Evolutionary conservation across 2,329 filamentous ascomycete species (phyloP), one percentile per base, ranked within the genome.

Genomic region (Verticillium longisporum): DNA sequence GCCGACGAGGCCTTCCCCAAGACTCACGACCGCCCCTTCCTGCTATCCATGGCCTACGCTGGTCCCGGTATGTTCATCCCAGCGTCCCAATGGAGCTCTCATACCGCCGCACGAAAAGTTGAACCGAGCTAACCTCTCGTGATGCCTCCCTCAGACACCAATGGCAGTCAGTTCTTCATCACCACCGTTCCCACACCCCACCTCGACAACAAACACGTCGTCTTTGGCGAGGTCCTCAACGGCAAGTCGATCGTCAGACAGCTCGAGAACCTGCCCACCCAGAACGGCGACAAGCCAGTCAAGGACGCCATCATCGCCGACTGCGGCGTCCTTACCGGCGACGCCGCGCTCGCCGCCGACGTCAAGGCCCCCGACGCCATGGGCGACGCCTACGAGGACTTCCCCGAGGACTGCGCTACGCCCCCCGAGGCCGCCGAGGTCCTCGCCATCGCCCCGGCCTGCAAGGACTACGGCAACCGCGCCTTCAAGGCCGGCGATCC

Each of bases 151-250:
- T 18, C 66, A 90, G 88, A 89, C 69, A 97, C 95, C 74, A 99
- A 99, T 74, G 95, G 95, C 71, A 96, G 91, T 58, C 95, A 99
- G 72, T 99, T 99, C 85, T 99, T 99, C 84, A 82, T 98, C 69
- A 99, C 95, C 57, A 98, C 95, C 15, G 91, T 97, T 34, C 83
- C 88, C n/a, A 98, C 95, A 14, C 93, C 92, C 56, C 95, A 98
- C 75, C 85, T 98, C 45, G 93, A 99, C 74, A 87, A 87, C 73
- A 99, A 99, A 83, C 94, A 99, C 78, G 95, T 98, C 56, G 93
- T 99, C 31, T 99, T 97, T 69, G 95, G 95, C 65, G 89, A 97
- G 73, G 94, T 98, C 61, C 84, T 97, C 71, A 90, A 88, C 63
- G 95, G 95, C 71, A 98, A 97, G 83, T 93, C 91, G 64, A 80